These are phyloP conservation scores for Scutellaria minor DNA, from an alignment of 257 asterid genomes.

Conservation along the genomic window DNA sequence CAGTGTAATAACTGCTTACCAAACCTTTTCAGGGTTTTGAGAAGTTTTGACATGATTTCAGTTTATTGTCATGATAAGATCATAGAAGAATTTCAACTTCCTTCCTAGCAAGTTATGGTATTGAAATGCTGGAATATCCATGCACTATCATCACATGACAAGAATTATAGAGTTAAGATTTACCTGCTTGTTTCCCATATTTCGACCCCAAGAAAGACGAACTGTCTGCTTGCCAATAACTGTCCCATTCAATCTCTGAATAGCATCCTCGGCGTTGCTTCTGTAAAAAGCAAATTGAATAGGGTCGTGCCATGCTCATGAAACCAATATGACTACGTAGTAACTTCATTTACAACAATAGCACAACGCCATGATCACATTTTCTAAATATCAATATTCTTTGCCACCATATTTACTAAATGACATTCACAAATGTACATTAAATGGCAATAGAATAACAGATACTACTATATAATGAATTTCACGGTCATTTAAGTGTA, in stretches of 20 bases:
- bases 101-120: not conserved
- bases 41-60: not conserved
- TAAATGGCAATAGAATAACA: not conserved
- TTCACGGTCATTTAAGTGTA: constrained; percentile 7
- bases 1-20: not conserved
- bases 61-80: too few relatives aligned
- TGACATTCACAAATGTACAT: not conserved
- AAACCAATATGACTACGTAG: constrained; percentile 18
- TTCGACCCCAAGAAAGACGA: constrained; percentile 87
- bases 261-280: constrained; percentile 74
- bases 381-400: not conserved
- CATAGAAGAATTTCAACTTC: not conserved
- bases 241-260: constrained; percentile 64
- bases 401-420: not conserved
- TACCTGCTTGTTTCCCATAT: constrained; percentile 76
- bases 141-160: constrained; percentile 23
- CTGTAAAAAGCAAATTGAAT: constrained; percentile 40
- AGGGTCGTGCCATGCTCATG: constrained; percentile 23
- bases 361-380: not conserved
- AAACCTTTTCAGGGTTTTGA: not conserved
- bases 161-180: not conserved
- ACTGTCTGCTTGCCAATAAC: constrained; percentile 76
- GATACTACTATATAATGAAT: not conserved
- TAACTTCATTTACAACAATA: not conserved
- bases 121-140: constrained; percentile 5